Evolutionary conservation across 2,329 filamentous ascomycete genomes (phyloP).

Genomic region (Pseudocercospora musae): DNA sequence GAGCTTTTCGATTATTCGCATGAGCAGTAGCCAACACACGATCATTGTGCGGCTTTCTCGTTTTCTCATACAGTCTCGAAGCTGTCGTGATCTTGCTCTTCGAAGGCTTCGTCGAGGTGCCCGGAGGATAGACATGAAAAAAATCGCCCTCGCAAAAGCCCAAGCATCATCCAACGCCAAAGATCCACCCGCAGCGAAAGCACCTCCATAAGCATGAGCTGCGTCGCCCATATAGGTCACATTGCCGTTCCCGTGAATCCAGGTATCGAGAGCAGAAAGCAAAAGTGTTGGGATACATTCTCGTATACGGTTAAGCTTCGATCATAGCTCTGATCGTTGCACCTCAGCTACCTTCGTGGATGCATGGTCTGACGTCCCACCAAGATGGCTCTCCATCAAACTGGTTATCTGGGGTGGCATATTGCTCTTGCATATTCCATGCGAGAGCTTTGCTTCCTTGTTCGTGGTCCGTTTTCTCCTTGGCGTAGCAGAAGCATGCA

Average conservation of each 20-base stretch:
- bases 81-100: slow-evolving; percentile 15
- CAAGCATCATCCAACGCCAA: slow-evolving; percentile 42
- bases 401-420: slow-evolving; percentile 29
- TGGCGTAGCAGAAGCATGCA: slow-evolving; percentile 28
- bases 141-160: slow-evolving; percentile 12
- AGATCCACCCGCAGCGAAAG: slow-evolving; percentile 40
- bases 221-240: slow-evolving; percentile 39
- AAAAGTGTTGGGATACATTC: slow-evolving; percentile 39
- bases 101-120: slow-evolving; percentile 1
- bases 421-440: slow-evolving; percentile 30
- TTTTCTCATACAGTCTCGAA: slow-evolving; percentile 36
- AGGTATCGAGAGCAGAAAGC: slow-evolving; percentile 31
- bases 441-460: slow-evolving; percentile 18
- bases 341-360: slow-evolving; percentile 20
- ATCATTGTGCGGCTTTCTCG: slow-evolving; percentile 37
- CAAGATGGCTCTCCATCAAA: slow-evolving; percentile 19
- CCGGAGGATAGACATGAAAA: slow-evolving; percentile 5
- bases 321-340: slow-evolving; percentile 36
- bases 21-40: slow-evolving; percentile 29
- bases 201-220: slow-evolving; percentile 41
- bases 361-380: neutral
- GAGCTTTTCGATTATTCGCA: slow-evolving; percentile 22
- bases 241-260: slow-evolving; percentile 31
- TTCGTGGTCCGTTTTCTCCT: slow-evolving; percentile 34
- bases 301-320: slow-evolving; percentile 33